Percentiles rank a stretch among this genome's conserved stretches.
Evolutionary conservation across 179 eudicot species (phyloP).

Genomic region (Silene vulgaris): DNA sequence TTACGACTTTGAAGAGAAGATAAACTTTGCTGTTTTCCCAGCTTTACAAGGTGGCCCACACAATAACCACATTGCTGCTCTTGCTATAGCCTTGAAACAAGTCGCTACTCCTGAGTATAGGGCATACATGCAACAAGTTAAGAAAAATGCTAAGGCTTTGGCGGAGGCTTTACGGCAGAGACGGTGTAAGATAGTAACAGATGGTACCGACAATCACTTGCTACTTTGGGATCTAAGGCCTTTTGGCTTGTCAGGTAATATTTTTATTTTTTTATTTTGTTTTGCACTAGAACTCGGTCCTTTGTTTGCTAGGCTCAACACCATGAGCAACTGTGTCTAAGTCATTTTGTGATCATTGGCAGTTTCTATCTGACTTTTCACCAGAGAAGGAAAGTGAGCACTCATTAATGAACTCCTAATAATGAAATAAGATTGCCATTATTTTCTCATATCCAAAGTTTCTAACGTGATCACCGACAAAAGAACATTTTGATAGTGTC

Average conservation of each 20-base stretch:
- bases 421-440: neutral
- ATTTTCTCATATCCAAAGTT: neutral
- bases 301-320: neutral
- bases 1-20: slow-evolving; percentile 76
- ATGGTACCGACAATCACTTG: slow-evolving; percentile 82
- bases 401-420: neutral
- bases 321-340: neutral
- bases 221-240: slow-evolving; percentile 80
- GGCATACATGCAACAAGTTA: slow-evolving; percentile 80
- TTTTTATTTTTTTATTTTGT: neutral
- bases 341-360: neutral
- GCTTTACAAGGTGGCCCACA: slow-evolving; percentile 91
- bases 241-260: slow-evolving; percentile 56
- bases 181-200: slow-evolving; percentile 69
- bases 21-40: slow-evolving; percentile 77
- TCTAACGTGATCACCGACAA: neutral
- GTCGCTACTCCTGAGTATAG: slow-evolving; percentile 66
- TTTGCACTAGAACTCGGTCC: neutral
- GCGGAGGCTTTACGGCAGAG: slow-evolving; percentile 58
- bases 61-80: slow-evolving; percentile 86
- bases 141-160: slow-evolving; percentile 67
- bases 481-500: neutral
- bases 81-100: slow-evolving; percentile 81
- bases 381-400: neutral
- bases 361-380: neutral